These are phyloP conservation scores for Kwoniella heveanensis DNA, from an alignment of 768 basidiomycete genomes.

Conservation along the genomic window DNA sequence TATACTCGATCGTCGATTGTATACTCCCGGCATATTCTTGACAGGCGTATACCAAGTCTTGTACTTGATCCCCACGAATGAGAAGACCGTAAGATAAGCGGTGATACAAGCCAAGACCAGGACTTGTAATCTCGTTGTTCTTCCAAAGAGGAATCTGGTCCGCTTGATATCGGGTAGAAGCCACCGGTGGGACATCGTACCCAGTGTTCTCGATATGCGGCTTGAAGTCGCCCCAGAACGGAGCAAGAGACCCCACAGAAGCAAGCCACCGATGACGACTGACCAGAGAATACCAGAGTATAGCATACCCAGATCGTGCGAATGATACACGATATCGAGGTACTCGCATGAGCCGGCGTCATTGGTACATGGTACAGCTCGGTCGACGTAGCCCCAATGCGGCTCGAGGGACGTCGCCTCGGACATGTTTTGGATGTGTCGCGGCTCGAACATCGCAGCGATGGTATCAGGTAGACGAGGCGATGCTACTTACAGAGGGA, in stretches of 20 bases:
- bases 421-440: slow-evolving; percentile 35
- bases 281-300: slow-evolving; percentile 37
- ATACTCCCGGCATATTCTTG: slow-evolving; percentile 26
- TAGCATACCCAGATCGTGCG: slow-evolving; percentile 38
- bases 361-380: slow-evolving; percentile 36
- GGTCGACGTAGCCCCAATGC: slow-evolving; percentile 39
- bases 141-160: slow-evolving; percentile 31
- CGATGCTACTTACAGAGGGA: too few species aligned
- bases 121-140: slow-evolving; percentile 35
- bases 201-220: slow-evolving; percentile 5
- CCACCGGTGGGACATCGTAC: slow-evolving; percentile 11
- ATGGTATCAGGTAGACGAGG: too few species aligned
- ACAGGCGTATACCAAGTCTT: slow-evolving; percentile 38
- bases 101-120: slow-evolving; percentile 15
- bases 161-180: slow-evolving; percentile 25
- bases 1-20: slow-evolving; percentile 35
- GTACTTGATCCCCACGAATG: slow-evolving; percentile 37
- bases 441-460: slow-evolving; percentile 9
- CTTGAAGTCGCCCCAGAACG: slow-evolving; percentile 12
- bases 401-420: slow-evolving; percentile 21
- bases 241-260: slow-evolving; percentile 25
- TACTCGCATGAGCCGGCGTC: slow-evolving; percentile 40
- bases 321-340: slow-evolving; percentile 38
- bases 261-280: slow-evolving; percentile 26
- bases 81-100: slow-evolving; percentile 33